Percentiles rank a stretch among this genome's conserved stretches.
Conservation (phyloP, 768 basidiomycete genomes). For the Lactarius hengduanensis region DNA sequence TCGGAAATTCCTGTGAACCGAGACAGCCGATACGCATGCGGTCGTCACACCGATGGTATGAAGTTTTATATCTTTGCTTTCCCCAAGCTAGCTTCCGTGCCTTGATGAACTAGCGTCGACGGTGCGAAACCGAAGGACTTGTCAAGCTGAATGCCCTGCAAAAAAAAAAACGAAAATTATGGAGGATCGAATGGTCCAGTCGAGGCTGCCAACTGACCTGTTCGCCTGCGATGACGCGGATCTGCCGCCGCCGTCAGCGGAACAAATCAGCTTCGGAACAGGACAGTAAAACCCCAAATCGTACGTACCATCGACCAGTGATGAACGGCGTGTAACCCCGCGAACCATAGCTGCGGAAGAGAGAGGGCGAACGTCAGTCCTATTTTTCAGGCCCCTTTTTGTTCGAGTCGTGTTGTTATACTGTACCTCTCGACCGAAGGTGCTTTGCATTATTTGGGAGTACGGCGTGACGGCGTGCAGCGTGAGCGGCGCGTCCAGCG, state of each 20-base stretch:
- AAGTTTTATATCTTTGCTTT: constrained; percentile 56
- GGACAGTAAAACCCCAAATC: constrained; percentile 25
- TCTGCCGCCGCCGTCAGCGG: constrained; percentile 40
- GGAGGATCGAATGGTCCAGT: neutral
- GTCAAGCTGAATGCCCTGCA: constrained; percentile 61
- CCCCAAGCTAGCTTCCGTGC: constrained; percentile 60
- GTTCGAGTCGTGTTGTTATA: neutral
- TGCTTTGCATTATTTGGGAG: constrained; percentile 71
- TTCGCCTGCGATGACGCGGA: constrained; percentile 83
- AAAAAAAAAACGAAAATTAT: neutral
- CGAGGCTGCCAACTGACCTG: constrained; percentile 47
- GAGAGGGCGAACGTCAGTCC: neutral
- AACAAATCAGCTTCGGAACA: constrained; percentile 20
- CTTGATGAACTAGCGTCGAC: constrained; percentile 76
- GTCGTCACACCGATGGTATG: neutral
- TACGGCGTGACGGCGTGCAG: constrained; percentile 82
- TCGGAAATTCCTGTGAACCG: neutral
- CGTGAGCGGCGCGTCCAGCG: constrained; percentile 58
- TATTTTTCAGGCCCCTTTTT: neutral
- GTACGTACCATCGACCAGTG: constrained; percentile 88
- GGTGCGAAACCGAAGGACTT: constrained; percentile 86
- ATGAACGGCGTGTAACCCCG: constrained; percentile 81
- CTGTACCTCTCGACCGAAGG: constrained; percentile 74
- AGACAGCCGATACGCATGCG: neutral
- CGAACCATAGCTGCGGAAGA: constrained; percentile 71